Base-by-base conservation (phyloP, 768 basidiomycete genomes). In the Pleurotus ostreatus region DNA sequence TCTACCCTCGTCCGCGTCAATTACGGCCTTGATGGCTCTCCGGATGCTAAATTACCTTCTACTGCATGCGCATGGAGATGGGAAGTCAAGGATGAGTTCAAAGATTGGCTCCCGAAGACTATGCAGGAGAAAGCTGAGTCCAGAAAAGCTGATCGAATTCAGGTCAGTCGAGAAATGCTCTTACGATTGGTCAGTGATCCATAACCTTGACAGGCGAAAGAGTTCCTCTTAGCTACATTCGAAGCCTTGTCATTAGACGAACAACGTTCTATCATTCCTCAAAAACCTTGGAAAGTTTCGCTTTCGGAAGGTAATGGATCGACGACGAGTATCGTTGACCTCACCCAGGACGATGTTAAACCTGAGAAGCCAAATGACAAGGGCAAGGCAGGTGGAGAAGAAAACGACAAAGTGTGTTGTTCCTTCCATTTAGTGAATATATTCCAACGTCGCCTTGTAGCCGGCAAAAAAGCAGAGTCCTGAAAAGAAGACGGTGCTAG, bases 1-100 rank as follows among this genome's bases (percentile, higher is more conserved):
- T 62, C 72, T 2, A 67, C 88, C 9, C 81, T 91, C 55, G 73
- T 67, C 25, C 85, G 94, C 13, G 81, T 78, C 23, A 94, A 96
- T 68, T 95, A 95, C 64, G 94, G 94, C 1, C 69, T 94, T 4
- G 84, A 90, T 52, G 70, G 72, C 2, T 63, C 71, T n/a, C 18
- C 40, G 15, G 63, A 70, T 8, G 80, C 80, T 37, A 89, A 80
- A 65, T 63, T 74, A 18, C 85, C 87, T 12, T 81, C 85, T 5
- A 72, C 80, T n/a, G 70, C 90, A 34, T 85, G 81, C 59, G 73
- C 88, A 18, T 95, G 91, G 92, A 76, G 89, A 51, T 96, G 93
- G 94, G 94, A 96, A 67, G 85, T 89, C 9, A 83, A 81, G 62
- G 77, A 81, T 2, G 61, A 76, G 16, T 74, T 78, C 59, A 71